phyloP scores from a whole-genome alignment of 345 rosid species.

The Carallia pectinifolia region DNA sequence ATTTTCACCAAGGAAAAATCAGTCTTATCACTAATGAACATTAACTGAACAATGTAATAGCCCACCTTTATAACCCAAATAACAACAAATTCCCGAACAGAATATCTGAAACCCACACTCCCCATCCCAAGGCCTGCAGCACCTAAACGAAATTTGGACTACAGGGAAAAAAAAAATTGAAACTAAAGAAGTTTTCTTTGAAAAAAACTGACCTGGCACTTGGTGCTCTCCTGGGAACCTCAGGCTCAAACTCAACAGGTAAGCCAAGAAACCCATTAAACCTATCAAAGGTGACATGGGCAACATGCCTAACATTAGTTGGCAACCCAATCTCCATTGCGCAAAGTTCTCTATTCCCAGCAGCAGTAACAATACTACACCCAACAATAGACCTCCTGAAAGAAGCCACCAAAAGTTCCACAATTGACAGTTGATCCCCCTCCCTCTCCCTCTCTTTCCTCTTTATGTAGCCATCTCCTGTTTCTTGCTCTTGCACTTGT shows the following conservation, averaged over 20 bases:
- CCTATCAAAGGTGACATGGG: conserved; percentile 99
- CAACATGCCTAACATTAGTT: conserved; percentile 89
- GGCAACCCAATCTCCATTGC: conserved; percentile 97
- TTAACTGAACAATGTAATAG: neutral
- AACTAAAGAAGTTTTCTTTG: neutral
- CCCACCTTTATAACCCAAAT: neutral
- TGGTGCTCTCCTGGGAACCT: conserved; percentile 87
- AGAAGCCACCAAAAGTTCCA: conserved; percentile 62
- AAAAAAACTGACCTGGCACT: conserved; percentile 72
- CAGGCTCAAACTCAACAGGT: conserved; percentile 98
- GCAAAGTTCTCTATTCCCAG: conserved; percentile 49
- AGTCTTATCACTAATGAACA: neutral
- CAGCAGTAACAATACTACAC: conserved; percentile 54
- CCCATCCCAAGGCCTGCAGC: too few species aligned
- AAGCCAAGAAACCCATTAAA: conserved; percentile 96
- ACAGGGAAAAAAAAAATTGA: neutral
- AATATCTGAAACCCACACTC: too few species aligned
- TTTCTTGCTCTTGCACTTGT: conserved; percentile 12
- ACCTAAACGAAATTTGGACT: neutral
- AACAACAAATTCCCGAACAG: neutral
- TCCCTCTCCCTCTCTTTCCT: conserved; percentile 28
- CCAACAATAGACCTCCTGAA: conserved; percentile 77
- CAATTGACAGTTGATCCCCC: conserved; percentile 68
- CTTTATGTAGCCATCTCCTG: conserved; percentile 22
- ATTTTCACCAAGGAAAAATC: neutral